Evolutionary conservation across 129 eudicot species (phyloP).

Genomic region (Cynara cardunculus): DNA sequence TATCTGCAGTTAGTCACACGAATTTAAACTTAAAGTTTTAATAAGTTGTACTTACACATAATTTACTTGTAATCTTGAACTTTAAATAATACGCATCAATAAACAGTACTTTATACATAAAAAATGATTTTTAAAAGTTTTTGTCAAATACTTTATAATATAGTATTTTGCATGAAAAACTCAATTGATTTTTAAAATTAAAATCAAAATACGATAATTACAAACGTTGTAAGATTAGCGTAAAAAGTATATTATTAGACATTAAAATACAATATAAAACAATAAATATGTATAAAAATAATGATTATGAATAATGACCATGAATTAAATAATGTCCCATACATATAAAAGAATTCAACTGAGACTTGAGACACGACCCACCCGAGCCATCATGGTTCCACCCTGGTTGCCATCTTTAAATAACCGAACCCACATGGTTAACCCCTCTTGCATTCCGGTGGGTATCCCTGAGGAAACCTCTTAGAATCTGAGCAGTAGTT

Average conservation of each 20-base stretch:
- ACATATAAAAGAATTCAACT: background rate
- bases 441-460: conserved; percentile 38
- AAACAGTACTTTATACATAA: too few relatives aligned
- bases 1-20: too few relatives aligned
- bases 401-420: background rate
- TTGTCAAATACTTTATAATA: too few relatives aligned
- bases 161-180: background rate
- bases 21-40: too few relatives aligned
- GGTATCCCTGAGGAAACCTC: conserved; percentile 44
- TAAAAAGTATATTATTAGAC: background rate
- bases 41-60: too few relatives aligned
- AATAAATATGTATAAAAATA: background rate
- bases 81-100: too few relatives aligned
- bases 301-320: background rate
- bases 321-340: background rate
- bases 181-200: background rate
- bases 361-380: background rate
- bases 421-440: background rate
- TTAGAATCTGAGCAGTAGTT: conserved; percentile 49
- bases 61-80: too few relatives aligned
- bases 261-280: background rate
- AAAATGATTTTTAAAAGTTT: too few relatives aligned
- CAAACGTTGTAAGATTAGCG: background rate
- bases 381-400: background rate
- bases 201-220: background rate